Conservation (phyloP, 441 rosid species). For the Isatis lusitanica region DNA sequence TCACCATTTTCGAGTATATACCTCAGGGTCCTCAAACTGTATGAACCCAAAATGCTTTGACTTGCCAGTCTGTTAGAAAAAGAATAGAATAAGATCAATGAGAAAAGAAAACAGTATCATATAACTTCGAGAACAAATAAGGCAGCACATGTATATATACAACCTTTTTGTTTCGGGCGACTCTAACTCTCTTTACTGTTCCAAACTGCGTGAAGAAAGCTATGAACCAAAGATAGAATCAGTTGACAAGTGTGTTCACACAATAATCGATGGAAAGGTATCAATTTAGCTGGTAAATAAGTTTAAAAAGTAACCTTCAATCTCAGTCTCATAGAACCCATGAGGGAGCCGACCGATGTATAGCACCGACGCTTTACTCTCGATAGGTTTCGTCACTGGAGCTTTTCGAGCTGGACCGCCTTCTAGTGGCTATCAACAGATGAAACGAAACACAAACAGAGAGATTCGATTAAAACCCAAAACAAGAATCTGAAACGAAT, state of each 20-base stretch:
- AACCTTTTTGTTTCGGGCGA: slow-evolving; percentile 89
- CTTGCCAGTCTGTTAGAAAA: slow-evolving; percentile 69
- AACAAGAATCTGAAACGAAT: not conserved
- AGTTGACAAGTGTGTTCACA: not conserved
- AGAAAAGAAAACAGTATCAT: not conserved
- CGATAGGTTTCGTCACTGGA: slow-evolving; percentile 38
- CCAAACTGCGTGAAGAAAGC: slow-evolving; percentile 89
- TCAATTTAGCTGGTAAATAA: not conserved
- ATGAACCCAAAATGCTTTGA: slow-evolving; percentile 93
- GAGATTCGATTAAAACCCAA: not conserved
- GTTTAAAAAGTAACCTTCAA: slow-evolving; percentile 50
- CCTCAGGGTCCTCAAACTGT: slow-evolving; percentile 83
- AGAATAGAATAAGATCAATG: not conserved
- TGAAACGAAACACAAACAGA: not conserved
- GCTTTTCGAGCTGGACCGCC: slow-evolving; percentile 67
- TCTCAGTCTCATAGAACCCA: slow-evolving; percentile 89
- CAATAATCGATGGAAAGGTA: not conserved
- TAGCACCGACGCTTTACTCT: slow-evolving; percentile 56
- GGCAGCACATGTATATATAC: not conserved
- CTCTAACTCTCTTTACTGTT: slow-evolving; percentile 70
- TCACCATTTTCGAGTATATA: slow-evolving; percentile 22
- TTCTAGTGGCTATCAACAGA: slow-evolving; percentile 64
- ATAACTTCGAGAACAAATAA: not conserved
- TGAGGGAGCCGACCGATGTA: slow-evolving; percentile 90
- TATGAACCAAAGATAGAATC: slow-evolving; percentile 24